Evolutionary conservation across 2,329 filamentous ascomycete species (phyloP), one percentile per base, ranked within the genome.

Genomic region (Sphaceloma murrayae): DNA sequence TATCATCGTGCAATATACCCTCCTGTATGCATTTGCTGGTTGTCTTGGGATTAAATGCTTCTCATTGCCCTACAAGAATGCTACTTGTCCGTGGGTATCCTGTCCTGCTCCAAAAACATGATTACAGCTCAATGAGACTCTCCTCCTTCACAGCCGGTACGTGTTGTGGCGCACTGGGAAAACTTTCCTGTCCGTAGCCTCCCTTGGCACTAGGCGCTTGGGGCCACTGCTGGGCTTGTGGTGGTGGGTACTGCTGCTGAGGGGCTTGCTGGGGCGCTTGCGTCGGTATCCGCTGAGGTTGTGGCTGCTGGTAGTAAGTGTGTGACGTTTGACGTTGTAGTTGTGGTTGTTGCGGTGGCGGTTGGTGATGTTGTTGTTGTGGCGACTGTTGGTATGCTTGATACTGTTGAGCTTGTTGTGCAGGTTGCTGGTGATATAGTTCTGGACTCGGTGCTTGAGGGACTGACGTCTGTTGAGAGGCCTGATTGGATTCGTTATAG

Each of bases 401-500:
- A 17, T 56, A 49, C 29, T 57, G 54, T 32, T 54, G 54, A 2
- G 53, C 56, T 30, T 53, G 52, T 31, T 54, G 54, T 1, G 52
- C 57, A 6, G 58, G 59, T 24, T 56, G 60, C 34, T 62, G 61
- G 21, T 57, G 56, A 36, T 61, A 58, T 39, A 53, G 53, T 18
- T 56, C 54, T 13, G 59, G 57, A 47, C 55, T 57, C 8, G 53
- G 51, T 9, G 53, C 50, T 13, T 50, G 56, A 30, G 58, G 61
- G 21, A 46, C 44, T 9, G 38, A 46, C 24, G 51, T 50, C 13
- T 46, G 46, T 17, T 54, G 53, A 31, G 53, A 54, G 18, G 55
- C 49, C 24, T 43, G 53, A 34, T 49, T 52, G 10, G 55, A 56
- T 43, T 59, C 61, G 51, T 63, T 69, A 53, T 75, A 77, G 58